A percentile compares a stretch with the other conserved stretches of the same genome.
Evolutionary conservation across 345 rosid genomes (phyloP).

Genomic region (Firmiana major): DNA sequence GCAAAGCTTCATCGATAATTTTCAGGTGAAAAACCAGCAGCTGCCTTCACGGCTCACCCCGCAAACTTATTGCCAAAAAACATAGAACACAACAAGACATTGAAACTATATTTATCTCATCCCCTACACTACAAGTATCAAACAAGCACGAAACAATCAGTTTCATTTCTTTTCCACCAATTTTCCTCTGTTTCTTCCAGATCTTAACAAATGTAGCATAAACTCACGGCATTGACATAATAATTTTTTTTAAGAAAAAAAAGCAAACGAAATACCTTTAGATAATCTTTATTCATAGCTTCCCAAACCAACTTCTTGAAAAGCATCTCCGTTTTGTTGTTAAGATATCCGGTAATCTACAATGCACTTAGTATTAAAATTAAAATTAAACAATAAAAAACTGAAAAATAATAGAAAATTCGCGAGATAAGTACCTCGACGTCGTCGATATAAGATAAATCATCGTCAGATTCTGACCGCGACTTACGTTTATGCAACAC

Average conservation of each 20-base stretch:
- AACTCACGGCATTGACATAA: neutral
- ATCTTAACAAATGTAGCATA: neutral
- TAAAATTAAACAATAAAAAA: no score
- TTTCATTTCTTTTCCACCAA: neutral
- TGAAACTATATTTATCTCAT: neutral
- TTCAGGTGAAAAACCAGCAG: neutral
- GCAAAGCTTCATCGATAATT: neutral
- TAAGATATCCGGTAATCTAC: slow-evolving; percentile 6
- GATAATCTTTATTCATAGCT: slow-evolving; percentile 9
- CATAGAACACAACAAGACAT: neutral
- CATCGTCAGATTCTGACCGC: neutral
- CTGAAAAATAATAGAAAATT: no score
- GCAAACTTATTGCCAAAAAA: neutral
- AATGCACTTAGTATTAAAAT: neutral
- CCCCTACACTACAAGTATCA: neutral
- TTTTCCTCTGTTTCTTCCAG: neutral
- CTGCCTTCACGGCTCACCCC: slow-evolving; percentile 3
- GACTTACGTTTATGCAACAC: slow-evolving; percentile 2
- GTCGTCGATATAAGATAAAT: slow-evolving; percentile 2
- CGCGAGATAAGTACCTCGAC: neutral
- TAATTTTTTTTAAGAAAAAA: no score
- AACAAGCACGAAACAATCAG: neutral
- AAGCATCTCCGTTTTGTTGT: slow-evolving; percentile 3
- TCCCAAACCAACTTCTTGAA: slow-evolving; percentile 16
- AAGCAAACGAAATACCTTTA: neutral